Evolutionary conservation across 2,329 filamentous ascomycete species (phyloP).

Genomic region (Hymenoscyphus fraxineus): DNA sequence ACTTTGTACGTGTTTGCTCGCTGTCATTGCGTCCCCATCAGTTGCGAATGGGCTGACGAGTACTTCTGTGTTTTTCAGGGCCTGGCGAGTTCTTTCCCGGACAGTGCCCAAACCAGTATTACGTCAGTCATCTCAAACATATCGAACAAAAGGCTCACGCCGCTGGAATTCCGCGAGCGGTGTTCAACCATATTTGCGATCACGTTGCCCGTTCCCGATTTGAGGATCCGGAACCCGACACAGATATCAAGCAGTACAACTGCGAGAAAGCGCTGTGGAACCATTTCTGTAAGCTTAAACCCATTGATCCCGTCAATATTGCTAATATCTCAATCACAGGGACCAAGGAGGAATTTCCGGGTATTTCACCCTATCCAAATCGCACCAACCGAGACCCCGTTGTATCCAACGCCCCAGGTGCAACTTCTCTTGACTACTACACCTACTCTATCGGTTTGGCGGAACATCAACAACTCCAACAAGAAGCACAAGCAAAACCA

Average conservation of each 20-base stretch:
- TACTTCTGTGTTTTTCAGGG: neutral
- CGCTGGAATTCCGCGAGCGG: neutral
- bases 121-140: neutral
- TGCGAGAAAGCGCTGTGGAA: neutral
- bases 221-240: neutral
- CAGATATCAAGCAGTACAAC: constrained; percentile 3
- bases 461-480: neutral
- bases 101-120: constrained; percentile 3
- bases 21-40: neutral
- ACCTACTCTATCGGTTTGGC: neutral
- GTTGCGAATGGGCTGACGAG: neutral
- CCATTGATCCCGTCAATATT: neutral
- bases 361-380: neutral
- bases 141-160: constrained; percentile 1
- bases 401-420: neutral
- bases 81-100: constrained; percentile 6
- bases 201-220: neutral
- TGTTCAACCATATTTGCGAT: neutral
- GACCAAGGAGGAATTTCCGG: neutral
- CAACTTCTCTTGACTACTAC: neutral
- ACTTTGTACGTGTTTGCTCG: neutral
- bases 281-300: neutral
- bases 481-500: neutral
- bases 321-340: neutral
- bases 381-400: neutral